phyloP scores from a whole-genome alignment of 352 stramenopile species.

The Phytophthora rubi region DNA sequence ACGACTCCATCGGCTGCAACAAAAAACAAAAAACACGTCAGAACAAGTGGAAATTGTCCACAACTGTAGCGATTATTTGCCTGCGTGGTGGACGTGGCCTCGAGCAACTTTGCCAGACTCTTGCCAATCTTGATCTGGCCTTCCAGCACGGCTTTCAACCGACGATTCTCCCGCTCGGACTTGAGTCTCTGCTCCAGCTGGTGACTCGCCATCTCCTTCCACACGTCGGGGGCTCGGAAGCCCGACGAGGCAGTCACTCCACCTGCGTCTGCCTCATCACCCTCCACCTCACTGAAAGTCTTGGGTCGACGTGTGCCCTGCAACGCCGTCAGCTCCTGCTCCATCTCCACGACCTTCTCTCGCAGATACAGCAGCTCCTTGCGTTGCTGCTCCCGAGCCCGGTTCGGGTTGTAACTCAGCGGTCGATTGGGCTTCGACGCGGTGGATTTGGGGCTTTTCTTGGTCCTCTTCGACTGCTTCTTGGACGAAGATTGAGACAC shows the following conservation, averaged over 20 bases:
- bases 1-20: constrained; percentile 41
- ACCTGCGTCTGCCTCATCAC: background rate
- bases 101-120: constrained; percentile 52
- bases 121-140: constrained; percentile 70
- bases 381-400: constrained; percentile 42
- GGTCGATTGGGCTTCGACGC: constrained; percentile 21
- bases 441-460: background rate
- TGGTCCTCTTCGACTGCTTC: constrained; percentile 7
- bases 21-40: too few relatives aligned
- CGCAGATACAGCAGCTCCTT: constrained; percentile 54
- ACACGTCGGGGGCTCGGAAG: constrained; percentile 32
- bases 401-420: constrained; percentile 48
- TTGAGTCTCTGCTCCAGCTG: constrained; percentile 54
- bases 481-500: background rate
- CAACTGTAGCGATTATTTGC: constrained; percentile 6
- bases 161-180: constrained; percentile 61
- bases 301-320: constrained; percentile 20
- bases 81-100: constrained; percentile 36
- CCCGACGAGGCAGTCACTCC: background rate
- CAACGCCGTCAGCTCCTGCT: constrained; percentile 40
- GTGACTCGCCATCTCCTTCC: constrained; percentile 49
- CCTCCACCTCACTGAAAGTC: background rate
- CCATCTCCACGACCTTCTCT: constrained; percentile 51
- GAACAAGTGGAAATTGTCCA: too few relatives aligned
- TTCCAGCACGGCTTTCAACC: constrained; percentile 58